Conservation (phyloP, 2,329 filamentous ascomycete genomes). For the Celoporthe dispersa region DNA sequence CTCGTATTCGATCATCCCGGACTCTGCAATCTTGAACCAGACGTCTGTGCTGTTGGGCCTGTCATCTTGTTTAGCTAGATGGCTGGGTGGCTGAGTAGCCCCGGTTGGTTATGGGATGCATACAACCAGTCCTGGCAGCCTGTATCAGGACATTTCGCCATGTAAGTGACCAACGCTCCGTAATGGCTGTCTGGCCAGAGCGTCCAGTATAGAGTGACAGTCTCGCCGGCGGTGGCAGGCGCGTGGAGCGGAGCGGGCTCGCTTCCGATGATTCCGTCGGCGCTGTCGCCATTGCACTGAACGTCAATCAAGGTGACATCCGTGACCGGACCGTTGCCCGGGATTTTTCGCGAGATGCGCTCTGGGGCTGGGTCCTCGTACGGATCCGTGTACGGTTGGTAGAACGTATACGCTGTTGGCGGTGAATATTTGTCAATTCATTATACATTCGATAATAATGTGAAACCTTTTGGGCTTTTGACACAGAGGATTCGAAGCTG, state of each 20-base stretch:
- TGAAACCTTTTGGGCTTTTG: no score
- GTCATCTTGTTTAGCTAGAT: conserved; percentile 23
- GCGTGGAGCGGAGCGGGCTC: conserved; percentile 59
- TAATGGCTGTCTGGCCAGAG: conserved; percentile 54
- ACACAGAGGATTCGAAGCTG: no score
- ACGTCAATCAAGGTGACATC: conserved; percentile 47
- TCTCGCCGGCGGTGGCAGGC: conserved; percentile 55
- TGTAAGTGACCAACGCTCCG: conserved; percentile 62
- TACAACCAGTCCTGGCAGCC: conserved; percentile 54
- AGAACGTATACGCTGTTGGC: neutral
- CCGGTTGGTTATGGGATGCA: conserved; percentile 21
- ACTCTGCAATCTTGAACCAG: conserved; percentile 61
- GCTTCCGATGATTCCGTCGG: conserved; percentile 52
- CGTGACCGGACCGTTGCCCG: conserved; percentile 5
- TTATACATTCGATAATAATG: neutral
- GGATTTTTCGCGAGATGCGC: conserved; percentile 11
- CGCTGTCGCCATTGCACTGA: conserved; percentile 59
- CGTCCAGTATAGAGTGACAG: conserved; percentile 60
- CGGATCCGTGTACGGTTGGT: neutral
- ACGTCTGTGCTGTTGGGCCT: conserved; percentile 41
- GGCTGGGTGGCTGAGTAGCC: neutral
- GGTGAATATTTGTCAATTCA: neutral
- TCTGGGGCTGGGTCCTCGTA: conserved; percentile 24
- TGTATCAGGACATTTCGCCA: conserved; percentile 59
- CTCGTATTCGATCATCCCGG: conserved; percentile 36